Conservation (phyloP, 192 early-diverging fungal genomes). For the Backusella circina region DNA sequence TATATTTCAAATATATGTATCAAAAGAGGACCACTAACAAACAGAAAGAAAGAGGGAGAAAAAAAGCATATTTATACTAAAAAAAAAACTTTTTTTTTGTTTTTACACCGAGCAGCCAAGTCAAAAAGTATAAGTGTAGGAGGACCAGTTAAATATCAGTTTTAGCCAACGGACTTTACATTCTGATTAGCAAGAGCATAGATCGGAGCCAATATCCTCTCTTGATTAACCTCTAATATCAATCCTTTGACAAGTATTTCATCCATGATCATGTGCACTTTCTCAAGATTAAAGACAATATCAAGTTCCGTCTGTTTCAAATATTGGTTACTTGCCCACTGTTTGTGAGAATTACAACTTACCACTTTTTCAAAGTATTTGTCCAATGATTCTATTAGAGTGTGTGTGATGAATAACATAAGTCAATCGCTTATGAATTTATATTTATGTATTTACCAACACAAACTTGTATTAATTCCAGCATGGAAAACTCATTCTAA, state of each 20-base stretch:
- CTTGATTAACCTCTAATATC: constrained; percentile 36
- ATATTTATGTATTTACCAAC: constrained; percentile 29
- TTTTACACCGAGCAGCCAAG: neutral
- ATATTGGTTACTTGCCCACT: neutral
- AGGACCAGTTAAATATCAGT: neutral
- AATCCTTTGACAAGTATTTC: constrained; percentile 36
- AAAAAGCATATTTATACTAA: neutral
- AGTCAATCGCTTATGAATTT: too few relatives aligned
- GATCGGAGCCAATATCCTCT: constrained; percentile 20
- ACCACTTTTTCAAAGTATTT: constrained; percentile 40
- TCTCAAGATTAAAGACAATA: constrained; percentile 39
- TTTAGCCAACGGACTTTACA: neutral
- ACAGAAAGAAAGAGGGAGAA: neutral
- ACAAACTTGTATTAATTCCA: constrained; percentile 32
- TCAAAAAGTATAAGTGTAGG: neutral
- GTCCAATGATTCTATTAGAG: constrained; percentile 34
- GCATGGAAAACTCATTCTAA: constrained; percentile 35
- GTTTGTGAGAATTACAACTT: neutral
- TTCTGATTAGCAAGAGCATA: constrained; percentile 8
- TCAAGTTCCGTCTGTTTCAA: constrained; percentile 38
- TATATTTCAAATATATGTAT: neutral
- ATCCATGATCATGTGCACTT: constrained; percentile 39
- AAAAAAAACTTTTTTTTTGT: too few relatives aligned
- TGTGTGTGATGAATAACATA: too few relatives aligned
- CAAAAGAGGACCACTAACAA: neutral